Evolutionary conservation across 1,284 basidiomycete species (phyloP), one percentile per base, ranked within the genome.

Genomic region (Leccinum angustisporum): DNA sequence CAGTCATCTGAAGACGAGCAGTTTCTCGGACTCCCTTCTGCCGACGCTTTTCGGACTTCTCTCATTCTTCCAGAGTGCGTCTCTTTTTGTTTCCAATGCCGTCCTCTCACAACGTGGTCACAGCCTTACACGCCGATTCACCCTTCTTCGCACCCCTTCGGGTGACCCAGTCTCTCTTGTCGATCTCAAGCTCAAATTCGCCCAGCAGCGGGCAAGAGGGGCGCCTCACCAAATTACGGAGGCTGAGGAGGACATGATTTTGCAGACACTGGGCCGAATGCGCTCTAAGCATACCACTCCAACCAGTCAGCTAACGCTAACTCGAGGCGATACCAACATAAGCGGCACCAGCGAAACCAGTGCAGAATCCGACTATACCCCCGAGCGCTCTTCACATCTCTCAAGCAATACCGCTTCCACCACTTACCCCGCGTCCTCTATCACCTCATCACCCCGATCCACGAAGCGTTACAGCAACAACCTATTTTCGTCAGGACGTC

Each of bases 41-140:
- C 80, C 51, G 86, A 83, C 77, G 85, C 91, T 75, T 93, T 93
- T 78, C 86, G 91, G 66, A 91, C 91, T 30, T 91, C 90, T 63
- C 81, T 88, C 71, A 92, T 93, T 67, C 77, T 93, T 60, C 90
- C 90, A 73, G 88, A 89, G 91, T 93, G 76, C 78, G 88, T 82
- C 61, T 65, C 36, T 63, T 60, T 57, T 59, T 63, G n/a, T 30
- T 63, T 63, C 65, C 40, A 58, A 58, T 61, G 51, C 36, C 59
- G 30, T 57, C 68, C 46, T 40, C 61, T 68, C 60, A 65, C 65
- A 58, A 66, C 53, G 36, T 64, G 48, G 43, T 64, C 72, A 68
- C 72, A 93, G 91, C 72, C 84, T 94, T 62, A 83, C 88, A 58
- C 88, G 87, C 61, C 86, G 90, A 30, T 93, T 93, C 75, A 90